Percentiles rank a stretch among this genome's conserved stretches.
Evolutionary conservation across 2,329 filamentous ascomycete genomes (phyloP).

Genomic region (Aspergillus novofumigatus): DNA sequence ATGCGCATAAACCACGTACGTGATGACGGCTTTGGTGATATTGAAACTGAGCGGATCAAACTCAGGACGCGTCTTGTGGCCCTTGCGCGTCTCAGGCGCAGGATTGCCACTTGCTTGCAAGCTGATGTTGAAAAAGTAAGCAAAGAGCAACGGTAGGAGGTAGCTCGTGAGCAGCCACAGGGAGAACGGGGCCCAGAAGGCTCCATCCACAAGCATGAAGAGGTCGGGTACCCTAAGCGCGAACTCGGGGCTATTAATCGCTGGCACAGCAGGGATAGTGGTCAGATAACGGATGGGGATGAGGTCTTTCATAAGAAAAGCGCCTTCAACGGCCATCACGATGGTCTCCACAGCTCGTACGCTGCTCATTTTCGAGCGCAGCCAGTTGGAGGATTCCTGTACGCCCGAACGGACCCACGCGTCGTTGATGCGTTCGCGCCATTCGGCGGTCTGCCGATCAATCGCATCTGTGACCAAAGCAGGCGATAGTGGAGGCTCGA

Average conservation of each 20-base stretch:
- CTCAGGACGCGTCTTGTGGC: constrained; percentile 20
- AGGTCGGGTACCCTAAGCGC: constrained; percentile 72
- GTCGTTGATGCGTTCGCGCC: constrained; percentile 32
- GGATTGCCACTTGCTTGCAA: constrained; percentile 36
- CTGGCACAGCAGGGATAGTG: constrained; percentile 60
- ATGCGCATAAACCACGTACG: constrained; percentile 72
- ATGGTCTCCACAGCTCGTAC: constrained; percentile 66
- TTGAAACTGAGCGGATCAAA: constrained; percentile 89
- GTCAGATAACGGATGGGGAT: constrained; percentile 69
- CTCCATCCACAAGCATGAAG: constrained; percentile 68
- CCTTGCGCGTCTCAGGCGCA: constrained; percentile 22
- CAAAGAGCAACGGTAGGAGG: constrained; percentile 64
- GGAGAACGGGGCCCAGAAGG: constrained; percentile 79
- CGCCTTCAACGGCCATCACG: constrained; percentile 66
- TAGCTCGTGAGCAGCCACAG: constrained; percentile 73
- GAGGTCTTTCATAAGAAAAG: constrained; percentile 64
- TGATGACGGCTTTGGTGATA: constrained; percentile 76
- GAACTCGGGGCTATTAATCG: constrained; percentile 55
- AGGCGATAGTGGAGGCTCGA: constrained; percentile 28
- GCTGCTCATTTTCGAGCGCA: constrained; percentile 66
- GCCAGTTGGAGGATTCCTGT: constrained; percentile 51
- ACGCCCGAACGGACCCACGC: constrained; percentile 35
- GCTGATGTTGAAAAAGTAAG: constrained; percentile 89
- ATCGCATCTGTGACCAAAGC: constrained; percentile 61
- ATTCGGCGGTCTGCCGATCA: constrained; percentile 55